Base-by-base conservation (phyloP, 306 rosid genomes). In the Sphenostylis stenocarpa region DNA sequence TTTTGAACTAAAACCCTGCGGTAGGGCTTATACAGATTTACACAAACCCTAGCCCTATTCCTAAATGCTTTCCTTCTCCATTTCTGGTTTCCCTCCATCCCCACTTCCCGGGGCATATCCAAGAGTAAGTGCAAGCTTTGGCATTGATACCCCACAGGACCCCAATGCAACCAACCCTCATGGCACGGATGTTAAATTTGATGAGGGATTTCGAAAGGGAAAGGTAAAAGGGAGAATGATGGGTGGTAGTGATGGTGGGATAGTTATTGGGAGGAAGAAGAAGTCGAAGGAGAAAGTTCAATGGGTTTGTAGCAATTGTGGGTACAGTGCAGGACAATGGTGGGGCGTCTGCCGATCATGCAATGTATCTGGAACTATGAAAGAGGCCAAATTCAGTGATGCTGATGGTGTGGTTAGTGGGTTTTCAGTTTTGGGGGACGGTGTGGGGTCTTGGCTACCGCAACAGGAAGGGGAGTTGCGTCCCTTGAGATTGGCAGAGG, bases 261-360 rank as follows among this genome's bases (percentile, higher is more conserved):
- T 44, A 44, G 3, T 77, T 19, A 52, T 36, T 39, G 84, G 83
- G 64, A 82, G 28, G 44, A 90, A 78, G 80, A 90, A 82, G 39
- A 92, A 87, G 81, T 89, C 65, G 36, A 91, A 85, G 80, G 88
- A 74, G 26, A 95, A 83, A 74, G 57, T 77, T 36, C 31, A 71
- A 33, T 95, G 95, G 95, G 97, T 95, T 44, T 95, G 97, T 72
- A 49, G 88, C 23, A 48, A 81, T 79, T 95, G 98, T 76, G 98
- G 98, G 68, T 77, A 90, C 69, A 43, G 80, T 15, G 28, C 88
- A 13, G 93, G 92, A 47, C 97, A 95, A 77, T 95, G 98, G 98
- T 87, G 93, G 96, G 98, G 97, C 2, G 70, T 69, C 63, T 95
- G 98, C 65, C 74, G 89, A 28, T 79, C 87, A 4, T 95, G 98